Evolutionary conservation across 2,329 filamentous ascomycete species (phyloP).

Genomic region (Leptodontidium sp.): DNA sequence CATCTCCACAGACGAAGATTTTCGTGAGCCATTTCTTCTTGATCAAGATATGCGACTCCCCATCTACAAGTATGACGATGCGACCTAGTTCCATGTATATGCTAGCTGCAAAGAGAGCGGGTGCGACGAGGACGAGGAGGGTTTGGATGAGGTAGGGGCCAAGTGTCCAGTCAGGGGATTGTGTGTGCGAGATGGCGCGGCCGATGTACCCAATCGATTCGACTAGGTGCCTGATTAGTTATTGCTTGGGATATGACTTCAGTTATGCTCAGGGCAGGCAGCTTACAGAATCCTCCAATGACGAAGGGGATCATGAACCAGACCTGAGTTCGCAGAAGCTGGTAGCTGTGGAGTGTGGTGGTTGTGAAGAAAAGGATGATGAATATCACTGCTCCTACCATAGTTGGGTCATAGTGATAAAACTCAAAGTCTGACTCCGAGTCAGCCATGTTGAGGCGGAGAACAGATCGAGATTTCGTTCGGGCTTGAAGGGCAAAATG

Average conservation of each 20-base stretch:
- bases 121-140: constrained; percentile 49
- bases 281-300: constrained; percentile 56
- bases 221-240: constrained; percentile 42
- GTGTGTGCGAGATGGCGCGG: constrained; percentile 38
- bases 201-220: constrained; percentile 49
- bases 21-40: constrained; percentile 48
- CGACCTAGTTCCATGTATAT: constrained; percentile 53
- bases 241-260: background rate
- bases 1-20: constrained; percentile 54
- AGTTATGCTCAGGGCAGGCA: background rate
- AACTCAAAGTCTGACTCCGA: too few relatives aligned
- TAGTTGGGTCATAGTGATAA: too few relatives aligned
- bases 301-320: constrained; percentile 60
- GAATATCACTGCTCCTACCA: too few relatives aligned
- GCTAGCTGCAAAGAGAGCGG: constrained; percentile 49
- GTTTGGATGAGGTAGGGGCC: constrained; percentile 47
- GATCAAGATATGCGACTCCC: constrained; percentile 48
- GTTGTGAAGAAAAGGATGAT: constrained; percentile 34
- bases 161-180: constrained; percentile 39
- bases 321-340: constrained; percentile 50
- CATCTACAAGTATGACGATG: constrained; percentile 47
- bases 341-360: constrained; percentile 48
- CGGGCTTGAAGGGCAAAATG: too few relatives aligned
- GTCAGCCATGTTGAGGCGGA: too few relatives aligned
- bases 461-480: too few relatives aligned